Evolutionary conservation across 495 filamentous ascomycete species (phyloP).

Genomic region (Oleoguttula mirabilis): DNA sequence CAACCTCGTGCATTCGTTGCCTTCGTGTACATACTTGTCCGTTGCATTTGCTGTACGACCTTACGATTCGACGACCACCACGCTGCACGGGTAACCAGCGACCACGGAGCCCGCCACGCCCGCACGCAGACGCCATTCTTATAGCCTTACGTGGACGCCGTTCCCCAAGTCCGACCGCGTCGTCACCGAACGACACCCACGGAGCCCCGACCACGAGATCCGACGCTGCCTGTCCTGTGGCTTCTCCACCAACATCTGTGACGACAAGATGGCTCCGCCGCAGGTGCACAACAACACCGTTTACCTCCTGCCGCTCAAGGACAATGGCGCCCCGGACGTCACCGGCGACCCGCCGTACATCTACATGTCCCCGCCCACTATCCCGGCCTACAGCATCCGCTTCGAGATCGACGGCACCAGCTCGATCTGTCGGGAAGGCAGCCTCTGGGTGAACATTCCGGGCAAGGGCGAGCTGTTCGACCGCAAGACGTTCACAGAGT

Average conservation of each 20-base stretch:
- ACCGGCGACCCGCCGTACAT: conserved; percentile 63
- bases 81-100: not conserved
- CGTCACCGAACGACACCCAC: not conserved
- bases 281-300: conserved; percentile 33
- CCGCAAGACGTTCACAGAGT: conserved; percentile 67
- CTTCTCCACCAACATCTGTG: not conserved
- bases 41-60: not conserved
- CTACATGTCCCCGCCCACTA: conserved; percentile 66
- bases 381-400: conserved; percentile 62
- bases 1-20: not conserved
- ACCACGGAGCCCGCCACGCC: not conserved
- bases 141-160: not conserved
- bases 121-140: not conserved
- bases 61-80: not conserved
- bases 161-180: too few relatives aligned
- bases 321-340: conserved; percentile 84
- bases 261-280: conserved; percentile 19
- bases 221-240: not conserved
- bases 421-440: conserved; percentile 86
- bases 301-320: conserved; percentile 78
- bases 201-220: not conserved
- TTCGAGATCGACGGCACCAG: conserved; percentile 94
- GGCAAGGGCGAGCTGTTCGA: conserved; percentile 58
- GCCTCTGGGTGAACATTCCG: conserved; percentile 92
- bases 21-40: not conserved